These are phyloP conservation scores for Trichocomaceae sp. DNA, from an alignment of 2,329 filamentous ascomycete species.

Conservation along the genomic window DNA sequence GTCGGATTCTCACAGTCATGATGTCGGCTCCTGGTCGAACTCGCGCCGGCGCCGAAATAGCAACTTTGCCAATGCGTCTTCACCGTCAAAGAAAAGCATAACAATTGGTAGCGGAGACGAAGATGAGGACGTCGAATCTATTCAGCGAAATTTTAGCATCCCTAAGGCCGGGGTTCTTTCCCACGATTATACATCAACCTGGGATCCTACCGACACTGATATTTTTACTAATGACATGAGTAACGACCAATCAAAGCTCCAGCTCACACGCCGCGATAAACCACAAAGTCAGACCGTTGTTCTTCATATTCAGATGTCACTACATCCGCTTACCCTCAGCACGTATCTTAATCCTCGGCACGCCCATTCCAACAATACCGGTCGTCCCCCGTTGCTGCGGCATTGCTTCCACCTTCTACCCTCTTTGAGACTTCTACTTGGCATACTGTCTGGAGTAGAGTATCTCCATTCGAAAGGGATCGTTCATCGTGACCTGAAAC, in stretches of 20 bases:
- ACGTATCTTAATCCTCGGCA: conserved; percentile 47
- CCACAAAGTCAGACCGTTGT: conserved; percentile 38
- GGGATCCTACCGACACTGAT: conserved; percentile 30
- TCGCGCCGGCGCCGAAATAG: conserved; percentile 24
- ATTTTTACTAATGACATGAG: conserved; percentile 39
- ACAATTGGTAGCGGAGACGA: conserved; percentile 27
- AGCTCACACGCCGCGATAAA: conserved; percentile 22
- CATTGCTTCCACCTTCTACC: conserved; percentile 59
- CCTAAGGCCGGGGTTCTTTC: conserved; percentile 15
- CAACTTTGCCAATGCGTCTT: conserved; percentile 35
- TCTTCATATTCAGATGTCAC: conserved; percentile 62
- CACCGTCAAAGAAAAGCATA: conserved; percentile 36
- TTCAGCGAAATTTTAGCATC: conserved; percentile 37
- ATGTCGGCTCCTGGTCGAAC: conserved; percentile 14
- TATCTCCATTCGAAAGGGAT: conserved; percentile 58
- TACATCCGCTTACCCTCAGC: conserved; percentile 57
- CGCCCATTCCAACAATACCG: conserved; percentile 5
- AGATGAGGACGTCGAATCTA: conserved; percentile 46
- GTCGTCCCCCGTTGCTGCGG: conserved; percentile 24
- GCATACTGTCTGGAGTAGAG: conserved; percentile 56
- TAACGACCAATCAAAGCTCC: conserved; percentile 28
- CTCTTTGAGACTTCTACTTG: conserved; percentile 52
- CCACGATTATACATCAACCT: conserved; percentile 29
- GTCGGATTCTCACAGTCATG: conserved; percentile 17
- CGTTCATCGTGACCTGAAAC: conserved; percentile 62